These are phyloP conservation scores for Corymbia citriodora DNA, from an alignment of 441 rosid genomes.

Conservation along the genomic window DNA sequence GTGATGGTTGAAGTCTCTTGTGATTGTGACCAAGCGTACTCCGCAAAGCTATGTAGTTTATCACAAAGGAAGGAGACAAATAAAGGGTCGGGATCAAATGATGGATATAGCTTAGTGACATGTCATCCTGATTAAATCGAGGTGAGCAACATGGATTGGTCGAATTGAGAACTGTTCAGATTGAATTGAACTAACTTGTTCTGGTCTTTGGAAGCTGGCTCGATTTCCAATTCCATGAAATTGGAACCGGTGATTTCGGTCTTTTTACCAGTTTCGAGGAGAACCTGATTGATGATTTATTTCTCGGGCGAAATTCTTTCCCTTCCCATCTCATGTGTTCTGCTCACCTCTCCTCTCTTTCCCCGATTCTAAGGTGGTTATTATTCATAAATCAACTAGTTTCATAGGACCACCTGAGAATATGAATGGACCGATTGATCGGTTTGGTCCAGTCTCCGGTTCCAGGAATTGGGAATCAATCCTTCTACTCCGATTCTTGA, in stretches of 20 bases:
- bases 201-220: not conserved
- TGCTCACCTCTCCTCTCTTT: too few species aligned
- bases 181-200: not conserved
- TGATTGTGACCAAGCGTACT: not conserved
- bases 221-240: not conserved
- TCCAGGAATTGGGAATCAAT: too few species aligned
- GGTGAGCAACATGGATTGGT: too few species aligned
- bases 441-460: too few species aligned
- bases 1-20: not conserved
- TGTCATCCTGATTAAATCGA: not conserved
- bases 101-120: not conserved
- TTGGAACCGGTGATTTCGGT: not conserved
- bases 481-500: not conserved
- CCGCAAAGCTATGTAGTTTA: not conserved
- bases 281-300: accelerated
- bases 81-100: not conserved
- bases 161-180: too few species aligned
- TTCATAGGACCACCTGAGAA: too few species aligned
- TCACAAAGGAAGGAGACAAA: not conserved
- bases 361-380: too few species aligned
- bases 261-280: not conserved
- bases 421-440: too few species aligned
- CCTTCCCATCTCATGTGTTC: accelerated
- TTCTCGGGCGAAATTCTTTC: accelerated
- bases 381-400: too few species aligned